These are phyloP conservation scores for Suillus tomentosus DNA, from an alignment of 768 basidiomycete genomes.

Conservation along the genomic window DNA sequence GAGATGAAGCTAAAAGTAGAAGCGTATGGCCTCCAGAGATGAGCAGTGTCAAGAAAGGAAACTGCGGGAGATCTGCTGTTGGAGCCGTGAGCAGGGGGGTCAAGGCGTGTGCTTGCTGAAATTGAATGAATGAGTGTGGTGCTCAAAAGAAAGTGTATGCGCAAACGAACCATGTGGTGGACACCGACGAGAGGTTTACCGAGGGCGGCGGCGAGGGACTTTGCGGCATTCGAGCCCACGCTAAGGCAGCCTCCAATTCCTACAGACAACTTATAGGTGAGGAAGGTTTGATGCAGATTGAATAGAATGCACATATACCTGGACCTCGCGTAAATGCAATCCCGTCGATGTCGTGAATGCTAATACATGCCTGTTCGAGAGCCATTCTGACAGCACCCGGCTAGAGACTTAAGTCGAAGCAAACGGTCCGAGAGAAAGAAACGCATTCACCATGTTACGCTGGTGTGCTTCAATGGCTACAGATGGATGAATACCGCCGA, in stretches of 20 bases:
- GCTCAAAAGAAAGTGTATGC: neutral
- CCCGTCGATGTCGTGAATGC: conserved; percentile 70
- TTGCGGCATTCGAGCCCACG: conserved; percentile 82
- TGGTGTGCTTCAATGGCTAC: conserved; percentile 80
- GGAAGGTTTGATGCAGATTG: conserved; percentile 14
- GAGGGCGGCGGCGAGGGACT: conserved; percentile 75
- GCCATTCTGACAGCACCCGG: conserved; percentile 73
- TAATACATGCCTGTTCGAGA: conserved; percentile 62
- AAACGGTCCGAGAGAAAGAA: neutral
- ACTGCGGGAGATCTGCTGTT: conserved; percentile 47
- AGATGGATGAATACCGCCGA: conserved; percentile 78
- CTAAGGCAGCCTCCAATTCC: conserved; percentile 82
- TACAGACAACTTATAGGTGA: conserved; percentile 23
- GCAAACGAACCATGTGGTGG: conserved; percentile 83
- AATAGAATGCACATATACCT: conserved; percentile 41
- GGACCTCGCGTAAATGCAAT: conserved; percentile 92
- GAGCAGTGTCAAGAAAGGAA: conserved; percentile 87
- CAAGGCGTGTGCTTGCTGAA: conserved; percentile 90
- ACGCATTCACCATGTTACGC: conserved; percentile 61
- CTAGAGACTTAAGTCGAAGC: conserved; percentile 37
- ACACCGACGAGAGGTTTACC: conserved; percentile 85
- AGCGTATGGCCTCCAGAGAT: conserved; percentile 96
- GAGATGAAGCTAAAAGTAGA: conserved; percentile 70
- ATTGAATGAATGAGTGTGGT: no score
- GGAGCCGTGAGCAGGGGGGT: conserved; percentile 71